phyloP scores from a whole-genome alignment of 2,329 filamentous ascomycete genomes.

The Plectosphaerella plurivora region DNA sequence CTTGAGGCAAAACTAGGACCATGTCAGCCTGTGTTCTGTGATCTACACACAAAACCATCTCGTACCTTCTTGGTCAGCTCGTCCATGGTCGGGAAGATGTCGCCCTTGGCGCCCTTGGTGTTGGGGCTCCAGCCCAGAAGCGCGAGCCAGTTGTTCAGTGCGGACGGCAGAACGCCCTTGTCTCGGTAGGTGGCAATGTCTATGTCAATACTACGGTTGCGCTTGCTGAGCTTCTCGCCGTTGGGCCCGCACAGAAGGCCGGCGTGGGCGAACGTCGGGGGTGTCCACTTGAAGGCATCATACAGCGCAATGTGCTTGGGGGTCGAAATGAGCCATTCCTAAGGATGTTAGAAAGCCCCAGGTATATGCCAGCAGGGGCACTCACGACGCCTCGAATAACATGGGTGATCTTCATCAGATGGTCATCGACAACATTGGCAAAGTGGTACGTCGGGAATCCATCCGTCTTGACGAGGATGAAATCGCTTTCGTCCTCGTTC shows the following conservation, averaged over 20 bases:
- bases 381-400: conserved; percentile 81
- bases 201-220: conserved; percentile 53
- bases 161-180: conserved; percentile 39
- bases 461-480: conserved; percentile 86
- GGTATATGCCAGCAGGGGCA: conserved; percentile 5
- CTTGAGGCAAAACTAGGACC: conserved; percentile 67
- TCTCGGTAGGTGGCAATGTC: conserved; percentile 48
- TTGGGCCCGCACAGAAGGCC: conserved; percentile 66
- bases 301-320: conserved; percentile 71
- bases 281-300: conserved; percentile 68
- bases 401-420: conserved; percentile 92
- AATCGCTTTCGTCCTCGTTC: conserved; percentile 64
- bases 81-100: conserved; percentile 67
- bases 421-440: conserved; percentile 94
- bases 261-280: conserved; percentile 75
- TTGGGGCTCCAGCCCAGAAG: conserved; percentile 79
- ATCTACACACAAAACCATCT: conserved; percentile 1
- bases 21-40: conserved; percentile 16
- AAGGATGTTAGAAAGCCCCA: not conserved
- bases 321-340: conserved; percentile 96
- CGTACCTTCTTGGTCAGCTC: conserved; percentile 66
- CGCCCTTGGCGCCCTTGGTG: conserved; percentile 34
- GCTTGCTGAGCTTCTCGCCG: conserved; percentile 82
- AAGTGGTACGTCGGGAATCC: conserved; percentile 95
- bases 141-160: conserved; percentile 74